Conservation (phyloP, 495 filamentous ascomycete genomes). For the Neurospora tetraspora region DNA sequence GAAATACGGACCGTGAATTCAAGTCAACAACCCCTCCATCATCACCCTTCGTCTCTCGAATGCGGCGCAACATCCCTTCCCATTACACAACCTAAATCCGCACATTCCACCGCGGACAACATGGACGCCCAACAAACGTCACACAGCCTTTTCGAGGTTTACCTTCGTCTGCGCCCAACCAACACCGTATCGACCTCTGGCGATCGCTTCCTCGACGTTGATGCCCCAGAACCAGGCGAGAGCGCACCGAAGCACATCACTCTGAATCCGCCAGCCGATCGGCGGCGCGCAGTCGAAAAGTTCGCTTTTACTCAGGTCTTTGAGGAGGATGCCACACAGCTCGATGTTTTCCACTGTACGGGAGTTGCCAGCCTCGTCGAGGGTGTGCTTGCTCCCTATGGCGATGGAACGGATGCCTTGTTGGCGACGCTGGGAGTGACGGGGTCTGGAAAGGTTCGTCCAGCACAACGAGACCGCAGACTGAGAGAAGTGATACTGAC, state of each 20-base stretch:
- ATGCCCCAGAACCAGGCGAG: conserved; percentile 41
- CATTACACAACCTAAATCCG: background rate
- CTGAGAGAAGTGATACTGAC: conserved; percentile 18
- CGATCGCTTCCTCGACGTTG: conserved; percentile 70
- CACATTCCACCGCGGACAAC: background rate
- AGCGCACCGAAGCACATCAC: conserved; percentile 69
- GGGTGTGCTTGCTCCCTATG: conserved; percentile 58
- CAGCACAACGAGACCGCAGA: background rate
- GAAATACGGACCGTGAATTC: background rate
- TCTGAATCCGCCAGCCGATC: conserved; percentile 71
- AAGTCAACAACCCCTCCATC: background rate
- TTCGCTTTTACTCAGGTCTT: conserved; percentile 94
- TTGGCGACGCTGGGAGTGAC: conserved; percentile 91
- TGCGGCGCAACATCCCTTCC: background rate
- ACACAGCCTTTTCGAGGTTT: conserved; percentile 76
- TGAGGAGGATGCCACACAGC: conserved; percentile 70
- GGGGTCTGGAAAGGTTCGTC: conserved; percentile 82
- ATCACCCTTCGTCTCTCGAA: background rate
- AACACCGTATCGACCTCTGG: conserved; percentile 18
- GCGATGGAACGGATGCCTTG: conserved; percentile 79
- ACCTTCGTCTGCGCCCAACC: conserved; percentile 70
- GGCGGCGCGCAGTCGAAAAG: conserved; percentile 80
- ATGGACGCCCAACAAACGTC: background rate
- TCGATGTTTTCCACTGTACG: conserved; percentile 80
- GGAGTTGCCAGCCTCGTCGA: conserved; percentile 66